A percentile compares a stretch with the other conserved stretches of the same genome.
Evolutionary conservation across 352 stramenopile species (phyloP).

Genomic region (Elongisporangium senticosum): DNA sequence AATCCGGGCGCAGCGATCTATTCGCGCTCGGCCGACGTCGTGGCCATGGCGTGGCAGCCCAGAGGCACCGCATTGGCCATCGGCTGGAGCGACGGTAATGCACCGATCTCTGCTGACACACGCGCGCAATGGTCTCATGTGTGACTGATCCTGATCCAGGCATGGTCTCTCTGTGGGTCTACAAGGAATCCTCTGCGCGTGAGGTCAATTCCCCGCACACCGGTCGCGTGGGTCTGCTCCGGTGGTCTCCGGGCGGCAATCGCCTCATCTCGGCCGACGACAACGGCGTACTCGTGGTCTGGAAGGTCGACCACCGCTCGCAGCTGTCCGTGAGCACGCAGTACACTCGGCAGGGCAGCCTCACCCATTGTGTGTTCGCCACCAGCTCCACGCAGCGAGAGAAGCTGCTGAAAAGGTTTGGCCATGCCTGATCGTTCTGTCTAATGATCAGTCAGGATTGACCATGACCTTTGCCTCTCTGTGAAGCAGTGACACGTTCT

Average conservation of each 20-base stretch:
- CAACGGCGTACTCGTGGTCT: slow-evolving; percentile 77
- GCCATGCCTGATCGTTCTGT: not conserved
- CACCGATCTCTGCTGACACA: not conserved
- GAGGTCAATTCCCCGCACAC: slow-evolving; percentile 83
- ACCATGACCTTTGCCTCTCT: slow-evolving; percentile 1
- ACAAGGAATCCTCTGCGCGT: slow-evolving; percentile 58
- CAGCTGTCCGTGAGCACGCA: slow-evolving; percentile 76
- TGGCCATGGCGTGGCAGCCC: slow-evolving; percentile 87
- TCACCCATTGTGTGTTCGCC: slow-evolving; percentile 88
- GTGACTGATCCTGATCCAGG: slow-evolving; percentile 16
- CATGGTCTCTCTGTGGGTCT: slow-evolving; percentile 81
- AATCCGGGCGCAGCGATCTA: slow-evolving; percentile 46
- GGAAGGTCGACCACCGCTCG: slow-evolving; percentile 78
- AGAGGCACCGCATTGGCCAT: slow-evolving; percentile 67
- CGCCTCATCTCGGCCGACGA: slow-evolving; percentile 88
- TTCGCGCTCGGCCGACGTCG: slow-evolving; percentile 57
- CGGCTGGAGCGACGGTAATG: slow-evolving; percentile 74
- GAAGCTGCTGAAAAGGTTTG: slow-evolving; percentile 37
- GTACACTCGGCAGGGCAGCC: slow-evolving; percentile 80
- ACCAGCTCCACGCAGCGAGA: slow-evolving; percentile 30
- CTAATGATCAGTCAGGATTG: not conserved
- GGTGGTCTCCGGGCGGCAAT: slow-evolving; percentile 85
- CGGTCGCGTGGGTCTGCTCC: slow-evolving; percentile 71
- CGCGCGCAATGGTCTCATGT: slow-evolving; percentile 2
- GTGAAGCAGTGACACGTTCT: slow-evolving; percentile 32